Evolutionary conservation across 2,329 filamentous ascomycete genomes (phyloP), one percentile per base, ranked within the genome.

Genomic region (Raffaelea ambrosiae): DNA sequence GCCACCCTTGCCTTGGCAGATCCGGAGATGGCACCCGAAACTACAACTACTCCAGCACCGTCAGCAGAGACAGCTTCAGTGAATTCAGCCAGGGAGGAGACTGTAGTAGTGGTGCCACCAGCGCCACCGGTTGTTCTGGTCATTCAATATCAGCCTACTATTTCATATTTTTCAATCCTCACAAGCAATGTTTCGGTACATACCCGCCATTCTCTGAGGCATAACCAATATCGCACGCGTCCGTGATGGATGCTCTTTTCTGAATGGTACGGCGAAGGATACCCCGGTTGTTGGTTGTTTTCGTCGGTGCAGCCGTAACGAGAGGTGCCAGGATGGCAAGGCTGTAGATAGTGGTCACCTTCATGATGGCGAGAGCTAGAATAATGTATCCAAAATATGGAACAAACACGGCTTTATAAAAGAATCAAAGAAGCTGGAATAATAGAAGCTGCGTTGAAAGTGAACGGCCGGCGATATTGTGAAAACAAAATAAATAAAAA

Each of bases 31-130:
- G 64, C 53, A 3, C 72, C 72, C 31, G 61, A 61, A 43, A 77
- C 65, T 38, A 73, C 56, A 41, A 77, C 66, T 40, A 76, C 68
- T 47, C 65, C 64, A 7, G 68, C 61, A 3, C 62, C 67, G 14
- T 71, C 66, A 33, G 71, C 69, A 5, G 64, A 60, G 26, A 73
- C 74, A 3, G 76, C 76, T 2, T 68, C 61, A 4, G 68, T 71
- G 52, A 80, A 68, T 23, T 68, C 62, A 20, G 70, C 66, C 33
- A 77, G 71, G 5, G 67, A 69, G 19, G 70, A 70, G 47, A 80
- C 76, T 10, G 74, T 78, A 26, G 71, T 73, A 10, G 74, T 76
- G 2, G 71, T 65, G 43, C 75, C 76, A n/a, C 70, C 73, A 21
- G 67, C 63, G 46, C 77, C 76, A 46, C 76, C 77, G 5, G 68